Base-by-base conservation (phyloP, 139 green algal species). In the Coccomyxa sp. region DNA sequence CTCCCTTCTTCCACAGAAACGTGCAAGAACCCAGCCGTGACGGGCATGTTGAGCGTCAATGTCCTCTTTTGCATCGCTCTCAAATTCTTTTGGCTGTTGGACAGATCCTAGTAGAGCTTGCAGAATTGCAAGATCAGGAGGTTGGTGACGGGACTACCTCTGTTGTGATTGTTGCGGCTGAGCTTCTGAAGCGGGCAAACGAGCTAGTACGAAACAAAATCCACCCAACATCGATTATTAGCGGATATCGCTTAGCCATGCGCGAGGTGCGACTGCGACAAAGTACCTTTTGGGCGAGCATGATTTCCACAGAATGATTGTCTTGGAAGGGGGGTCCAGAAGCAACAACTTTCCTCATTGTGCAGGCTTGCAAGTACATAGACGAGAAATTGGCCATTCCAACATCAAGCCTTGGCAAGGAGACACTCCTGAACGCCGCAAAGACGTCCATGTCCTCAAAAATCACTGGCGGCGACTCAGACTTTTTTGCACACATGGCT, bases 101-200 rank as follows among this genome's bases (percentile, higher is more conserved):
- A n/a, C 90, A 98, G 96, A 98, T 99, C 75, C 89, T 99, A n/a
- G 97, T 99, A 16, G 97, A 99, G 85, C 94, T 99, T 27, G 96
- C 97, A 0, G 95, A 99, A 79, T 90, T 99, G 74, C 97, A 99
- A 85, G 97, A 99, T 87, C 82, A 92, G n/a, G 97, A 99, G 87
- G 97, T 99, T 32, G 97, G 97, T 14, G 97, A 99, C 82, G 97
- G 97, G 80, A 99, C 97, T 68, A 99, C 97, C 4, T 95, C 89
- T 0, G 97, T 99, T n/a, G 97, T 99, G 51, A 98, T 99, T 60
- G 83, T 99, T 32, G 97, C 97, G 9, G 93, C 96, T 0, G 97
- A 99, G 92, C 95, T 99, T 45, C 86, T 99, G 23, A 96, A 96
- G 86, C 92, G 95, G 10, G 97, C 94, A 38, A 98, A 98, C 82